phyloP scores from a whole-genome alignment of 2,329 filamentous ascomycete species.

The Ophiostoma sp. region DNA sequence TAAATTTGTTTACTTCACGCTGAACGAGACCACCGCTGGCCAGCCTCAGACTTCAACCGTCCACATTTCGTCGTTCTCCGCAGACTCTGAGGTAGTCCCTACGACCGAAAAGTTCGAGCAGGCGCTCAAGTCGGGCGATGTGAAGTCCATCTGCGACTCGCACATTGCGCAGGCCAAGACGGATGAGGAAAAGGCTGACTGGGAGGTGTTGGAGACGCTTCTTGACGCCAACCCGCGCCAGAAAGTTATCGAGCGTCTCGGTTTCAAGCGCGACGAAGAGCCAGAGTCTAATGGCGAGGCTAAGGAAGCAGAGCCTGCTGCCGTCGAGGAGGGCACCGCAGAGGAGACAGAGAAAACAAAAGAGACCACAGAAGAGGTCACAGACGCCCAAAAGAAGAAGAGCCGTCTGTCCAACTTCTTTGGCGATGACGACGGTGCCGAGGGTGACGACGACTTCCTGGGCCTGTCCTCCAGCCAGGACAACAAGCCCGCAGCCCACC shows the following conservation, averaged over 20 bases:
- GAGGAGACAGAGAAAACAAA: slow-evolving; percentile 30
- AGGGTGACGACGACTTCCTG: slow-evolving; percentile 78
- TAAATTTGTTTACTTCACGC: slow-evolving; percentile 72
- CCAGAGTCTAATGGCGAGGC: slow-evolving; percentile 44
- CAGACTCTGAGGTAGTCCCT: slow-evolving; percentile 77
- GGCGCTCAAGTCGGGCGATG: slow-evolving; percentile 69
- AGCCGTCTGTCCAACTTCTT: slow-evolving; percentile 75
- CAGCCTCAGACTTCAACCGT: slow-evolving; percentile 69
- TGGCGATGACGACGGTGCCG: slow-evolving; percentile 64
- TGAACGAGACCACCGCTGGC: slow-evolving; percentile 52
- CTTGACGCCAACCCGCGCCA: slow-evolving; percentile 79
- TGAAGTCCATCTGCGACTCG: slow-evolving; percentile 71
- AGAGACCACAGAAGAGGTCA: slow-evolving; percentile 31
- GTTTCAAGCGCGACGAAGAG: slow-evolving; percentile 59
- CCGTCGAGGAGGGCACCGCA: slow-evolving; percentile 30
- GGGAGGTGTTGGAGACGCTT: slow-evolving; percentile 87
- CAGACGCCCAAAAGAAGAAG: slow-evolving; percentile 45
- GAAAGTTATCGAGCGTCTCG: slow-evolving; percentile 81
- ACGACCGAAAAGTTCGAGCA: slow-evolving; percentile 84
- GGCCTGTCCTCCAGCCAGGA: slow-evolving; percentile 82
- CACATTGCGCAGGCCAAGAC: slow-evolving; percentile 69
- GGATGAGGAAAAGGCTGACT: slow-evolving; percentile 92
- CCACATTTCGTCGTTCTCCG: slow-evolving; percentile 78
- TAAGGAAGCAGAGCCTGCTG: slow-evolving; percentile 29
- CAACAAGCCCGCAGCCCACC: slow-evolving; percentile 33